phyloP scores from a whole-genome alignment of 192 early-diverging fungal genomes.

The Coemansia sp. region DNA sequence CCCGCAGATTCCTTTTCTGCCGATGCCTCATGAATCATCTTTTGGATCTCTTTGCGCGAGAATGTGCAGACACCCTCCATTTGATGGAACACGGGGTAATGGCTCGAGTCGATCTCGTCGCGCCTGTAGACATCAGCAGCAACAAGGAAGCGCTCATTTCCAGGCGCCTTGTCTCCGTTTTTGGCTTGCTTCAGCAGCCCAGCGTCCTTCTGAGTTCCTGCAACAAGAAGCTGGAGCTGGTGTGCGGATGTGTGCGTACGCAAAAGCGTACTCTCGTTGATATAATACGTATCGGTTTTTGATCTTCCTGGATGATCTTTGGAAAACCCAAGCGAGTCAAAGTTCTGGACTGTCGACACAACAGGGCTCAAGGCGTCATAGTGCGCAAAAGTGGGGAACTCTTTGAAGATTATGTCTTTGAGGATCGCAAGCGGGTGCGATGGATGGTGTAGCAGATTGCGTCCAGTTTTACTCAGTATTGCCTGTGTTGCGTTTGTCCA shows the following conservation, averaged over 20 bases:
- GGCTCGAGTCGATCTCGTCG: slow-evolving; percentile 93
- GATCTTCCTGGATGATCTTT: slow-evolving; percentile 79
- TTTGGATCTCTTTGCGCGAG: slow-evolving; percentile 30
- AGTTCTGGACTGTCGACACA: slow-evolving; percentile 82
- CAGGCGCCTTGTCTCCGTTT: slow-evolving; percentile 28
- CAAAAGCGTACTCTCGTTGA: slow-evolving; percentile 76
- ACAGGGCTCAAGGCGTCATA: slow-evolving; percentile 74
- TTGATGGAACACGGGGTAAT: slow-evolving; percentile 98
- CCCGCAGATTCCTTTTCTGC: background rate
- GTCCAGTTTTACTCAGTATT: slow-evolving; percentile 73
- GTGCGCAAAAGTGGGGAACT: slow-evolving; percentile 68
- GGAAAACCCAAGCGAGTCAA: slow-evolving; percentile 87
- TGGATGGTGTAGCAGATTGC: slow-evolving; percentile 72
- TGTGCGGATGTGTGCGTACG: slow-evolving; percentile 96
- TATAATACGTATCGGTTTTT: slow-evolving; percentile 89
- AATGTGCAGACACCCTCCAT: slow-evolving; percentile 88
- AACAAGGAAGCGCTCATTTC: slow-evolving; percentile 71
- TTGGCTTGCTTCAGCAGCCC: slow-evolving; percentile 27
- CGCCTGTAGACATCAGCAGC: slow-evolving; percentile 96
- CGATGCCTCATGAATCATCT: background rate
- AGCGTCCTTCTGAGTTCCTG: slow-evolving; percentile 24
- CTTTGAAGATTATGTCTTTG: slow-evolving; percentile 70
- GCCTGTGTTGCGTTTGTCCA: slow-evolving; percentile 77
- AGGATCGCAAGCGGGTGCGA: slow-evolving; percentile 89
- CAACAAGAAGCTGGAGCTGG: slow-evolving; percentile 74